These are phyloP conservation scores for Cajanus cajan DNA, from an alignment of 306 rosid genomes.

Conservation along the genomic window DNA sequence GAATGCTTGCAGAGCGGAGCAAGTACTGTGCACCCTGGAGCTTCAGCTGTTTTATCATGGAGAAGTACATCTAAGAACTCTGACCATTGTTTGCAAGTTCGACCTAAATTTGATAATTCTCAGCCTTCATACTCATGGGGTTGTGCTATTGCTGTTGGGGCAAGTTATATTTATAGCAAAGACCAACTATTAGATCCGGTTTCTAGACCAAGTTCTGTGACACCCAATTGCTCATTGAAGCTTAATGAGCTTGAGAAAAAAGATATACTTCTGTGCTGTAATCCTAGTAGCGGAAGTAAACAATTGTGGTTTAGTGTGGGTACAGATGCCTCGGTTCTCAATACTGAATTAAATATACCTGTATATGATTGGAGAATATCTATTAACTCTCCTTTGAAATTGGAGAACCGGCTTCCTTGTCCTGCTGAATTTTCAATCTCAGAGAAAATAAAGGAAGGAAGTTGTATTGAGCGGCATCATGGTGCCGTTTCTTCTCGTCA, in stretches of 20 bases:
- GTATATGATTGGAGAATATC: constrained; percentile 96
- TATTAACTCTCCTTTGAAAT: constrained; percentile 75
- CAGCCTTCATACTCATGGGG: constrained; percentile 76
- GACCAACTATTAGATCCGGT: constrained; percentile 69
- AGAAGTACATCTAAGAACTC: constrained; percentile 74
- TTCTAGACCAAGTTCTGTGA: constrained; percentile 52
- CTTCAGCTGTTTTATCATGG: constrained; percentile 76
- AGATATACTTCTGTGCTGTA: constrained; percentile 75
- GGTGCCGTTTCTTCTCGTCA: constrained; percentile 73
- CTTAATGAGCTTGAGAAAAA: constrained; percentile 90
- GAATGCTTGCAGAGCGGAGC: constrained; percentile 44
- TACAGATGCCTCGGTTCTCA: constrained; percentile 90
- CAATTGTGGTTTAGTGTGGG: constrained; percentile 85
- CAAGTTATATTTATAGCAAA: constrained; percentile 69
- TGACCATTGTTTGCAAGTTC: constrained; percentile 67
- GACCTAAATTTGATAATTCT: constrained; percentile 60
- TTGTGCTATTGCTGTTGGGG: constrained; percentile 56
- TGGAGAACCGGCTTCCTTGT: constrained; percentile 93
- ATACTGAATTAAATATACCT: constrained; percentile 87
- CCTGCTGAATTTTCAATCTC: constrained; percentile 76
- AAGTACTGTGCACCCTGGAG: constrained; percentile 60
- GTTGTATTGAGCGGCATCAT: constrained; percentile 54
- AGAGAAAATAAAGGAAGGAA: constrained; percentile 79
- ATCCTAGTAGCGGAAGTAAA: constrained; percentile 56
- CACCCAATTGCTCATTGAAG: constrained; percentile 54